phyloP scores from a whole-genome alignment of 2,329 filamentous ascomycete genomes.

The Aspergillus novoparasiticus region DNA sequence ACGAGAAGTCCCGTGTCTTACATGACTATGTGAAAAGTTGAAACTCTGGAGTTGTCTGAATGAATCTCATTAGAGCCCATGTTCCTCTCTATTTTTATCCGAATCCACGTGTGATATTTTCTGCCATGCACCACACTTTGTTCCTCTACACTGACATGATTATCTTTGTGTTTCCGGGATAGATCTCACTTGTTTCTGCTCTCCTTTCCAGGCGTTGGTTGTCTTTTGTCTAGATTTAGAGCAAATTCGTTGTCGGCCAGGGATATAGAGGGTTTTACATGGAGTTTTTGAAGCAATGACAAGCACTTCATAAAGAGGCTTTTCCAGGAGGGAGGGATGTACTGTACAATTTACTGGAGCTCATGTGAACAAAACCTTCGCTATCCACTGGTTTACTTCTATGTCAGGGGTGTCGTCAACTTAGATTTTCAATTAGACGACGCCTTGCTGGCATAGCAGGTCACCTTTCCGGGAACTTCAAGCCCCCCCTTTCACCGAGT shows the following conservation, averaged over 20 bases:
- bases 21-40: neutral
- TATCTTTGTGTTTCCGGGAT: neutral
- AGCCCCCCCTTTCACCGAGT: neutral
- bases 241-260: neutral
- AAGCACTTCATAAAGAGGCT: neutral
- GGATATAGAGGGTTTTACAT: neutral
- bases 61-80: neutral
- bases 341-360: neutral
- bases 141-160: neutral
- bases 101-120: neutral
- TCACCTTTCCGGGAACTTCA: neutral
- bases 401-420: neutral
- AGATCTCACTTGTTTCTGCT: neutral
- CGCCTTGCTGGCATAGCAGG: neutral
- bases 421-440: neutral
- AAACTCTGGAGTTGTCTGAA: neutral
- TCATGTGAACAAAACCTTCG: neutral
- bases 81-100: neutral
- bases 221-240: neutral
- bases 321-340: neutral
- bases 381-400: neutral
- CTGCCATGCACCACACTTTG: neutral
- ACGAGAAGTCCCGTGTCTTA: conserved; percentile 7
- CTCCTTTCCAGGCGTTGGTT: neutral
- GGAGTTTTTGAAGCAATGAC: neutral